A percentile compares a stretch with the other conserved stretches of the same genome.
Evolutionary conservation across 2,329 filamentous ascomycete species (phyloP).

Genomic region (Colletotrichum truncatum): DNA sequence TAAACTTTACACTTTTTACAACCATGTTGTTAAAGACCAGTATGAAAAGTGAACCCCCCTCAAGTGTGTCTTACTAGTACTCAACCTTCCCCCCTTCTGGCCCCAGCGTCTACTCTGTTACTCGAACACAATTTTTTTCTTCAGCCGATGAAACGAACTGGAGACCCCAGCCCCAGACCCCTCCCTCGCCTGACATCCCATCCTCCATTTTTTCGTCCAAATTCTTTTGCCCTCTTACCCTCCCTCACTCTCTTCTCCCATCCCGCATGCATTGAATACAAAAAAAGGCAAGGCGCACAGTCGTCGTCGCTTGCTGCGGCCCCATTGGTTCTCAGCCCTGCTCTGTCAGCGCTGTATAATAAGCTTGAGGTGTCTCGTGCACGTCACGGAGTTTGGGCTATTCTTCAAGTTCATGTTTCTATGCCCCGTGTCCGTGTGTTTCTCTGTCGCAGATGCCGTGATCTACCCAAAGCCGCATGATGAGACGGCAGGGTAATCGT

Average conservation of each 20-base stretch:
- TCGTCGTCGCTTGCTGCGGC: neutral
- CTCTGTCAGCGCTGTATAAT: slow-evolving; percentile 24
- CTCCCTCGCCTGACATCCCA: slow-evolving; percentile 17
- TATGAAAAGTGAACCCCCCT: too few species aligned
- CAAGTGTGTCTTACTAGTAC: too few species aligned
- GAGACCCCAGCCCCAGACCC: slow-evolving; percentile 11
- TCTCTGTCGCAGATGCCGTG: too few species aligned
- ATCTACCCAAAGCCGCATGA: too few species aligned
- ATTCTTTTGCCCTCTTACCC: neutral
- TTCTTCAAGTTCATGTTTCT: slow-evolving; percentile 1
- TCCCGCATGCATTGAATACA: too few species aligned
- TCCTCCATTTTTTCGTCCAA: slow-evolving; percentile 7
- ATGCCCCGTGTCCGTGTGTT: neutral
- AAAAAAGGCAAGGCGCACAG: too few species aligned
- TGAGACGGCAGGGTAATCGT: too few species aligned
- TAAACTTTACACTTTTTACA: too few species aligned
- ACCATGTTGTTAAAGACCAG: too few species aligned
- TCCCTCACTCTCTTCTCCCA: neutral
- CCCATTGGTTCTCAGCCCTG: neutral
- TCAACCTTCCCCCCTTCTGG: slow-evolving; percentile 7
- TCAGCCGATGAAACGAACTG: slow-evolving; percentile 27
- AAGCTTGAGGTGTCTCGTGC: slow-evolving; percentile 23
- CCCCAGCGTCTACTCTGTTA: neutral
- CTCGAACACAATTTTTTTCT: neutral
- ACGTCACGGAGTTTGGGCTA: slow-evolving; percentile 18